Conservation (phyloP, 495 filamentous ascomycete genomes). For the Aspergillus sparsus region DNA sequence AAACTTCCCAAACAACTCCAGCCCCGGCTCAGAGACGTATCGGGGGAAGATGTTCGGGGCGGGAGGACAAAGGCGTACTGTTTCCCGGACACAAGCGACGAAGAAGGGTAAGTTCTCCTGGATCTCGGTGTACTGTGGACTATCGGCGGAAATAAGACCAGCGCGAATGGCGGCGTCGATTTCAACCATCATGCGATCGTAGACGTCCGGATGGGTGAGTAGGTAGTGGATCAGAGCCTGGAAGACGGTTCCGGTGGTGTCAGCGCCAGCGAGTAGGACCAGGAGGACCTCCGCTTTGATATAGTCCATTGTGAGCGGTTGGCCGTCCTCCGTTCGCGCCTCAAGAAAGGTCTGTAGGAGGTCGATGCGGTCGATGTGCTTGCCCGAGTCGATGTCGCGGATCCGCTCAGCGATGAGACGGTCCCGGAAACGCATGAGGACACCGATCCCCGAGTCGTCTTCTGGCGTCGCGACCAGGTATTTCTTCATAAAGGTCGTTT, state of each 20-base stretch:
- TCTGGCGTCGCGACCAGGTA: conserved; percentile 56
- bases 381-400: conserved; percentile 11
- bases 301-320: conserved; percentile 49
- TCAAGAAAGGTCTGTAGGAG: conserved; percentile 44
- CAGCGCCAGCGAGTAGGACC: conserved; percentile 62
- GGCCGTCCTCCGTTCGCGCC: conserved; percentile 46
- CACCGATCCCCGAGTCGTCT: conserved; percentile 48
- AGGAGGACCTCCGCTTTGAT: conserved; percentile 57
- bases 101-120: conserved; percentile 49
- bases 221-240: conserved; percentile 56
- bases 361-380: conserved; percentile 23
- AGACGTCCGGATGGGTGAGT: conserved; percentile 45
- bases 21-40: conserved; percentile 51
- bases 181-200: conserved; percentile 57
- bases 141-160: conserved; percentile 33
- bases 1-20: conserved; percentile 52
- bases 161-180: conserved; percentile 52
- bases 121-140: conserved; percentile 47
- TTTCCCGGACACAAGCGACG: conserved; percentile 53
- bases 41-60: conserved; percentile 51
- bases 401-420: conserved; percentile 32
- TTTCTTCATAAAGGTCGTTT: conserved; percentile 55
- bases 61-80: conserved; percentile 55
- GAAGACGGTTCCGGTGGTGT: conserved; percentile 62
- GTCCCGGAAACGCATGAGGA: conserved; percentile 52